Evolutionary conservation across 2,329 filamentous ascomycete species (phyloP).

Genomic region (Stachybotrys chartarum): DNA sequence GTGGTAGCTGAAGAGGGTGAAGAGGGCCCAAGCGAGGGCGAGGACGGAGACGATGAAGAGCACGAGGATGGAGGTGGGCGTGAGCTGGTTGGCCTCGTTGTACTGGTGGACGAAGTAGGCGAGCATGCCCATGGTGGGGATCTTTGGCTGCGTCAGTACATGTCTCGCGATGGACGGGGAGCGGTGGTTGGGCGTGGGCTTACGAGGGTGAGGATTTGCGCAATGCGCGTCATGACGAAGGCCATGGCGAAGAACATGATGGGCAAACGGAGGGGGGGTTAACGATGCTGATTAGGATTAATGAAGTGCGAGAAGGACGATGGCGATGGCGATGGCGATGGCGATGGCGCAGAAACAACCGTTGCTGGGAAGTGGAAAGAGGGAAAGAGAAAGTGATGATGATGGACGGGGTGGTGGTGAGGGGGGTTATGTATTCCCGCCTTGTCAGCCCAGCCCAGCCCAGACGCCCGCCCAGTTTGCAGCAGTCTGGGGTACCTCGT

Average conservation of each 20-base stretch:
- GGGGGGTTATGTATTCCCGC: not conserved
- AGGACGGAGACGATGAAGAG: constrained; percentile 62
- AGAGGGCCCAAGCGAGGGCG: constrained; percentile 55
- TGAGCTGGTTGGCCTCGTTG: constrained; percentile 47
- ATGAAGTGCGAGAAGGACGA: not conserved
- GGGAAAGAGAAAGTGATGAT: not conserved
- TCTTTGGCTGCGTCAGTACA: constrained; percentile 30
- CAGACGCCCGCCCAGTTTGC: too few relatives aligned
- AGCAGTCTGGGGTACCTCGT: not conserved
- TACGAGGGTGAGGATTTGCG: constrained; percentile 58
- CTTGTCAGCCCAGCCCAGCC: too few relatives aligned
- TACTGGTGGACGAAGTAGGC: constrained; percentile 59
- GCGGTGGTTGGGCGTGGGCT: constrained; percentile 14
- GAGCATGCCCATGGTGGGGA: constrained; percentile 60
- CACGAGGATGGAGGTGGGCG: constrained; percentile 56
- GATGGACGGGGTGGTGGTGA: not conserved
- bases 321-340: too few relatives aligned
- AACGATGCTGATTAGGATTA: constrained; percentile 3
- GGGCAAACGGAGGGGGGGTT: too few relatives aligned
- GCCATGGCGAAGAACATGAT: constrained; percentile 56
- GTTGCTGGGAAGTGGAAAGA: not conserved
- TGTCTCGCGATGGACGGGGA: constrained; percentile 4
- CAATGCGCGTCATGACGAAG: constrained; percentile 55
- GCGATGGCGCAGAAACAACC: not conserved
- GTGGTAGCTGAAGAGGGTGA: constrained; percentile 61